Percentiles rank a stretch among this genome's conserved stretches.
Conservation (phyloP, 306 rosid species). For the Cotoneaster glaucophyllus region DNA sequence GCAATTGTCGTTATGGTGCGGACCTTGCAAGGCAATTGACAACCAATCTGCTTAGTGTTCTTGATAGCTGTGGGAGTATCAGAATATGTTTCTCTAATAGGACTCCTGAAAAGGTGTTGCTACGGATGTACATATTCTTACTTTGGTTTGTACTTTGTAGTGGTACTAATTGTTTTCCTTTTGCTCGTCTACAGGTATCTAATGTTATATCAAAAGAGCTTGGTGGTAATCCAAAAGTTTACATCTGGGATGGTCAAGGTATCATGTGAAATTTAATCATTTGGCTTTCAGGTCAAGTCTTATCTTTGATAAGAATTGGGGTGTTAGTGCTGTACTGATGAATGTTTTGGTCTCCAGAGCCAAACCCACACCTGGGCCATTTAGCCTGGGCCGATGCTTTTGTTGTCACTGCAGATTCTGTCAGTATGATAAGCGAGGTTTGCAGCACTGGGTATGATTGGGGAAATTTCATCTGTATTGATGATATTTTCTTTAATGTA, state of each 20-base stretch:
- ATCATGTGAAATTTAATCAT: not conserved
- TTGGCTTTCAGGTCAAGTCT: not conserved
- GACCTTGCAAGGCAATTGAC: constrained; percentile 81
- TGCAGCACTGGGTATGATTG: constrained; percentile 92
- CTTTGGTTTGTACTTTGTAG: not conserved
- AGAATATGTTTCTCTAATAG: constrained; percentile 87
- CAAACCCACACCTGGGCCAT: constrained; percentile 81
- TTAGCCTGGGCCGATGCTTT: constrained; percentile 96
- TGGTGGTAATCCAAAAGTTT: constrained; percentile 71
- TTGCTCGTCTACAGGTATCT: constrained; percentile 48
- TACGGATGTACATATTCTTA: not conserved
- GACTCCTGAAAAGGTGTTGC: constrained; percentile 74
- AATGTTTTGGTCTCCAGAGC: constrained; percentile 41
- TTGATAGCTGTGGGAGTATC: constrained; percentile 78
- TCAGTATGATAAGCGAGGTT: constrained; percentile 83
- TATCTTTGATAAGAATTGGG: not conserved
- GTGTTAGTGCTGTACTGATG: not conserved
- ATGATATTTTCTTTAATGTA: not conserved
- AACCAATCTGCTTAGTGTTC: constrained; percentile 54
- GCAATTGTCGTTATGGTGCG: constrained; percentile 72
- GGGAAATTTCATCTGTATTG: constrained; percentile 3
- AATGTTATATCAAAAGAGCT: constrained; percentile 57
- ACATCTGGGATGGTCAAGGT: constrained; percentile 87
- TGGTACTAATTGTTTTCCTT: not conserved
- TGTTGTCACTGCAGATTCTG: constrained; percentile 91